Evolutionary conservation across 805 yeast genomes (phyloP), one percentile per base, ranked within the genome.

Genomic region (Zygosaccharomyces bailii): DNA sequence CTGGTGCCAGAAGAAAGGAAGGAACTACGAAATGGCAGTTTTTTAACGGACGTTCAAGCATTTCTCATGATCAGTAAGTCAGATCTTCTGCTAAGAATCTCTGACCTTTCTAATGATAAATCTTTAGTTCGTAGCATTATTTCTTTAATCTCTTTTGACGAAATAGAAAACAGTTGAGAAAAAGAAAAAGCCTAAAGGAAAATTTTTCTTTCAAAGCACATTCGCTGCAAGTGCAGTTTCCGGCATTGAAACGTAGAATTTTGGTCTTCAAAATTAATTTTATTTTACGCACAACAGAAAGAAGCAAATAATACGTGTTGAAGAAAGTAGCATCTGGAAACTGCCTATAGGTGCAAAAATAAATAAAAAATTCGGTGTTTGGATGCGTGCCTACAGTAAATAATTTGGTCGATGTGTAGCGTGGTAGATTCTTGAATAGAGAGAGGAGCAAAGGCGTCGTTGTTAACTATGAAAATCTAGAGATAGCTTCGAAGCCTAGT

Each of bases 151-250:
- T 27, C 7, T 27, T 27, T 27, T 24, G 27, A n/a, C n/a, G 33
- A 34, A 34, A 19, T 34, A 39, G 27, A 34, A 20, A 29, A 39
- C 45, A 39, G 24, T 33, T 25, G 39, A 23, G 10, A 11, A 30
- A 30, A 29, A 24, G 13, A 34, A 42, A 42, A 42, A 41, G 27
- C 11, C 11, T 24, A 10, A 24, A 4, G 27, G 11, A 27, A 27
- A 27, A 3, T 27, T 27, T 27, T 27, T 27, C 13, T 11, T 27
- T n/a, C 13, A 27, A n/a, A 10, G 3, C 31, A 10, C 3, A 6
- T 27, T 27, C 4, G 31, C 14, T n/a, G 13, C 31, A 27, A 27
- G 10, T n/a, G 10, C 31, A 27, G 16, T n/a, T n/a, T n/a, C 4
- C 31, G 3, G 13, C 13, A 16, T n/a, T 27, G 14, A 27, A 27